Base-by-base conservation (phyloP, 495 filamentous ascomycete species). In the Podospora pseudopauciseta region DNA sequence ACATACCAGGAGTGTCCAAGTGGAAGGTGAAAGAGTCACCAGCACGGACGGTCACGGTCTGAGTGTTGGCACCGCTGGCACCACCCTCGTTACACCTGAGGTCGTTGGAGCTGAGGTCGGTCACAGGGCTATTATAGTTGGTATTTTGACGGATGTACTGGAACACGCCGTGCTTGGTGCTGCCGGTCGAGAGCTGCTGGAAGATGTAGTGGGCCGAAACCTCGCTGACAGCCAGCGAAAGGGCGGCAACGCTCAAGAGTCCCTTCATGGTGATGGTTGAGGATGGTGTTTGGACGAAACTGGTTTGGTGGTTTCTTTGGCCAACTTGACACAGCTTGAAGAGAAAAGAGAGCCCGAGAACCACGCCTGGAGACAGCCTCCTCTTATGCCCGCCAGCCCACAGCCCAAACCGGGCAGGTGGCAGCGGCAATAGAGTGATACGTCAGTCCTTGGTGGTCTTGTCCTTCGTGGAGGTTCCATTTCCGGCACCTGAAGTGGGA, bases 41-140 rank as follows among this genome's bases (percentile, higher is more conserved):
- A 4, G 87, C 83, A 63, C 80, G 79, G 6, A 87, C 72, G 1
- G 78, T 78, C 2, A 82, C 69, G 0, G 81, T 85, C 5, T 77
- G 76, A 0, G 86, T 87, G 59, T 71, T 75, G 23, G 70, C 57
- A 15, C 83, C 84, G 39, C 74, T 75, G n/a, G 74, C 80, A 39
- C 83, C 86, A 77, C 61, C 61, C 27, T 84, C 84, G 63, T 89
- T 89, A 77, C 87, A 89, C 1, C 86, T 77, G 57, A 89, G 81
- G 67, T 89, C 85, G 19, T 73, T 78, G 30, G 82, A 85, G 6
- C 78, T 67, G 0, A 88, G 79, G 65, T 85, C 80, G 13, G 82
- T 86, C n/a, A 88, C 86, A 16, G 86, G 86, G 20, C 82, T 86
- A 77, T 89, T 89, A 76, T 82, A 80, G 80, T 87, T 88, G 63